Conservation (phyloP, 805 yeast species). For the Pichia pseudocactophila region DNA sequence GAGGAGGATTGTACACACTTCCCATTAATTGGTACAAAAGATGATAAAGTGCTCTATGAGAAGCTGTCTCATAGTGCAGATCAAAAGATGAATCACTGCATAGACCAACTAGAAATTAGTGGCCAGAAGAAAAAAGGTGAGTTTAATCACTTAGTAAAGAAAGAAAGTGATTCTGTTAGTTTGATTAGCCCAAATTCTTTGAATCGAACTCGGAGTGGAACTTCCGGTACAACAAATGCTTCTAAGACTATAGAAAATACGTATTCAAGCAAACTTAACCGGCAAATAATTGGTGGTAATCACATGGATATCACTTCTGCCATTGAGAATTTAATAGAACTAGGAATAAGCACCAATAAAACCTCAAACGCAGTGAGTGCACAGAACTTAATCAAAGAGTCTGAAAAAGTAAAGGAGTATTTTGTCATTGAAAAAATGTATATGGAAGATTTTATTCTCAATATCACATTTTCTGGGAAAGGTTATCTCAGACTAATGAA, state of each 20-base stretch:
- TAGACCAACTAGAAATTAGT: no score
- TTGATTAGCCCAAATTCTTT: background rate
- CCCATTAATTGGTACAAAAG: no score
- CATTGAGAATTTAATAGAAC: background rate
- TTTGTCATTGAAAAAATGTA: conserved; percentile 56
- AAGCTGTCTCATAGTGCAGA: no score
- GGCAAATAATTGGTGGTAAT: conserved; percentile 1
- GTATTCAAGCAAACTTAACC: conserved; percentile 5
- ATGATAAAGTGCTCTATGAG: no score
- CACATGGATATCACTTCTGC: background rate
- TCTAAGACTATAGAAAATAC: background rate
- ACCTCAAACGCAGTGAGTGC: background rate
- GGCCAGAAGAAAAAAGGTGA: no score
- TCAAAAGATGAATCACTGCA: no score
- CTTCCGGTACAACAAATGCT: background rate
- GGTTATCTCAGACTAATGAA: conserved; percentile 63
- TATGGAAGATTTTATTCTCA: conserved; percentile 42
- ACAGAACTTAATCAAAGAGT: conserved; percentile 39
- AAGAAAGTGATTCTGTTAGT: background rate
- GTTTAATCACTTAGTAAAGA: background rate
- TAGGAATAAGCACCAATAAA: background rate
- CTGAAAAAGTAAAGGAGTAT: conserved; percentile 63
- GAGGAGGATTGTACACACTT: background rate
- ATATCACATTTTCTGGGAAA: conserved; percentile 70
- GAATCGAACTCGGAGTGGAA: background rate